Evolutionary conservation across 352 stramenopile genomes (phyloP).

Genomic region (Phytophthora brassicae): DNA sequence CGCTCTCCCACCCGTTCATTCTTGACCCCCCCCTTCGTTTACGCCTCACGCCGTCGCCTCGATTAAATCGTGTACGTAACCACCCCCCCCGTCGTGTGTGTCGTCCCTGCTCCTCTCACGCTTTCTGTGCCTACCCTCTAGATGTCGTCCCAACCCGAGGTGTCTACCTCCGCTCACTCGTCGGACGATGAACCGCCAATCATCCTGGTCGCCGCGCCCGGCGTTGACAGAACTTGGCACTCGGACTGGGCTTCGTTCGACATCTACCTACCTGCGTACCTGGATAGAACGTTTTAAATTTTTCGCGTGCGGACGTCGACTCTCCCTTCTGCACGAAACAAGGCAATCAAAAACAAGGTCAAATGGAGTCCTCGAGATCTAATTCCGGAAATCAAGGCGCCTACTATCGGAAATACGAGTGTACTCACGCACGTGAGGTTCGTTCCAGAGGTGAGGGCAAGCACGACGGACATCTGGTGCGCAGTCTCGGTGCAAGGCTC

Average conservation of each 20-base stretch:
- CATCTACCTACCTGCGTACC: neutral
- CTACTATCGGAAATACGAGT: neutral
- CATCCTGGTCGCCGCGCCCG: too few species aligned
- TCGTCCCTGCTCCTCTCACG: too few species aligned
- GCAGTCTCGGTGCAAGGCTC: neutral
- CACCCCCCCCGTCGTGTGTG: too few species aligned
- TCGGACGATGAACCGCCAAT: too few species aligned
- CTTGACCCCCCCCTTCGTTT: too few species aligned
- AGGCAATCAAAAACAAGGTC: neutral
- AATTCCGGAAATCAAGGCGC: neutral
- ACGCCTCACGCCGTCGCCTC: too few species aligned
- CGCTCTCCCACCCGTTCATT: too few species aligned
- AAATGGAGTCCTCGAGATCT: neutral
- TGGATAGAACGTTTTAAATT: neutral
- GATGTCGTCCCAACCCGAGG: too few species aligned
- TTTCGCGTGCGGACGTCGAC: neutral
- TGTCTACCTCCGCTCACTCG: too few species aligned
- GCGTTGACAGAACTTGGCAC: neutral
- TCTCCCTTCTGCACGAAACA: neutral
- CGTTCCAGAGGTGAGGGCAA: neutral
- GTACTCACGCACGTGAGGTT: neutral
- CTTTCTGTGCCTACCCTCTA: too few species aligned
- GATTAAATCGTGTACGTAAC: too few species aligned
- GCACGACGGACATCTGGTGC: neutral
- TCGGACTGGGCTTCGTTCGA: neutral